Evolutionary conservation across 2,329 filamentous ascomycete genomes (phyloP).

Genomic region (Colletotrichum sp.): DNA sequence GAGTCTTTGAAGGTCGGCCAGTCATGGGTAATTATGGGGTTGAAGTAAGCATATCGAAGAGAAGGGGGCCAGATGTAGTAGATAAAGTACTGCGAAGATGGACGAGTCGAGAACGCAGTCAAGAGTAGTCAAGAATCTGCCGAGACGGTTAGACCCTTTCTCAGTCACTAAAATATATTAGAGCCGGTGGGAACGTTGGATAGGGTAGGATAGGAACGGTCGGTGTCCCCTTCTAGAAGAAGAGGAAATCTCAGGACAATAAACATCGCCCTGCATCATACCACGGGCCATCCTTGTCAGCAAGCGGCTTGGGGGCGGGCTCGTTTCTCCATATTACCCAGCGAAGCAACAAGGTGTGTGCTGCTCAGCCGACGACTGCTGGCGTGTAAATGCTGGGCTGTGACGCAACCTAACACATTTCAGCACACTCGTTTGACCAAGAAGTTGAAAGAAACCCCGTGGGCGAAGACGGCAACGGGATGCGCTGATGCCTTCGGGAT

Average conservation of each 20-base stretch:
- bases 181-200: neutral
- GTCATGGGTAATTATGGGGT: neutral
- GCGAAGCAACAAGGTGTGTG: neutral
- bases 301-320: neutral
- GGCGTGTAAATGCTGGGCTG: neutral
- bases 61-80: neutral
- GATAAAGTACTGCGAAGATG: neutral
- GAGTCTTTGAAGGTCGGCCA: neutral
- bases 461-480: neutral
- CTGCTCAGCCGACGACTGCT: neutral
- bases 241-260: neutral
- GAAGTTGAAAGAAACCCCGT: neutral
- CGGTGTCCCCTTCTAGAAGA: neutral
- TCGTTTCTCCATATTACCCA: neutral
- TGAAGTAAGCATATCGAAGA: neutral
- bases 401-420: neutral
- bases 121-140: neutral
- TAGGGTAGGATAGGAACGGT: neutral
- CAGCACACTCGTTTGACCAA: neutral
- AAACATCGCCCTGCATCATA: neutral
- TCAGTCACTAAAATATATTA: neutral
- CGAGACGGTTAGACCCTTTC: neutral
- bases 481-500: neutral
- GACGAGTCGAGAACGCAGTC: neutral
- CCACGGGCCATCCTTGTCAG: conserved; percentile 1